These are phyloP conservation scores for Pichia sp. DNA, from an alignment of 1,139 yeast species.

Conservation along the genomic window DNA sequence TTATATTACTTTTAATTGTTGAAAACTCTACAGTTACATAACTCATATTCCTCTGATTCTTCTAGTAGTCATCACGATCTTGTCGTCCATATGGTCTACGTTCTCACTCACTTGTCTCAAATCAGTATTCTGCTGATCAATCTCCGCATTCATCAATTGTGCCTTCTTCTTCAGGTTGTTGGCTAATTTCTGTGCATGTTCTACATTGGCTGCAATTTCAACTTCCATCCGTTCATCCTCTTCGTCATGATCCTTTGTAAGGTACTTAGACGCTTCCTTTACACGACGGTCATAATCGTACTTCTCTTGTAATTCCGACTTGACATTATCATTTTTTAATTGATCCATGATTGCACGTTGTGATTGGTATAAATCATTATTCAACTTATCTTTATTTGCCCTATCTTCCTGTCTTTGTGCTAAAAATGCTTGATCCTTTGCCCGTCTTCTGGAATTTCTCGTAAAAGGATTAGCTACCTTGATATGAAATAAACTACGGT, in stretches of 20 bases:
- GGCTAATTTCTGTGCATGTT: constrained; percentile 44
- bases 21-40: too few species aligned
- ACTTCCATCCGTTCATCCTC: constrained; percentile 59
- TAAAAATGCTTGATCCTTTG: constrained; percentile 67
- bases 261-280: constrained; percentile 36
- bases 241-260: constrained; percentile 36
- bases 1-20: too few species aligned
- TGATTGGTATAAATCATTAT: constrained; percentile 23
- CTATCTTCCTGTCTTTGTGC: constrained; percentile 41
- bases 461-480: constrained; percentile 84
- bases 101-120: constrained; percentile 49
- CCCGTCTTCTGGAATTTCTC: constrained; percentile 67
- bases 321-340: constrained; percentile 15
- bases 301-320: constrained; percentile 36
- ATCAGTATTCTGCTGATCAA: constrained; percentile 45
- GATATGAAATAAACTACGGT: constrained; percentile 78
- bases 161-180: constrained; percentile 42
- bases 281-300: constrained; percentile 46
- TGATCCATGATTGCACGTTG: constrained; percentile 25
- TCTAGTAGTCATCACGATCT: constrained; percentile 33
- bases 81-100: constrained; percentile 51
- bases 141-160: constrained; percentile 43
- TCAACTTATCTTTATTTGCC: constrained; percentile 25
- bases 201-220: constrained; percentile 48
- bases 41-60: constrained; percentile 28